A percentile compares a stretch with the other conserved stretches of the same genome.
Conservation (phyloP, 805 yeast species). For the Wickerhamiella brachini region DNA sequence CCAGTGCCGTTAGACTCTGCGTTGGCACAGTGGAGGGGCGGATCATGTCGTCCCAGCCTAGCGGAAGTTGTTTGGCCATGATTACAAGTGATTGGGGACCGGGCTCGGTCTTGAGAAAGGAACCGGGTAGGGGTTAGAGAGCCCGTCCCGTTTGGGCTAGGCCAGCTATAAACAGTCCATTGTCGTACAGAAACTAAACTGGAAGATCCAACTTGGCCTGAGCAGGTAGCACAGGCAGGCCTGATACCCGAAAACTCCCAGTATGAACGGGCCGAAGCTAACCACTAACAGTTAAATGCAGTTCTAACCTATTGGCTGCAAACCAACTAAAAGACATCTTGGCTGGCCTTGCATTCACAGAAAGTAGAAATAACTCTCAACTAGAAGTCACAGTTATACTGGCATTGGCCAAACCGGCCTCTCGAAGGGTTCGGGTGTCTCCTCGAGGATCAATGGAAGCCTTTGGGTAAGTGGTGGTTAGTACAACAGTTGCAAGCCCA, state of each 20-base stretch:
- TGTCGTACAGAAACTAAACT: too few relatives aligned
- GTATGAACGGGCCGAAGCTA: too few relatives aligned
- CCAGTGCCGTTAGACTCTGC: not conserved
- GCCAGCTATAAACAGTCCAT: too few relatives aligned
- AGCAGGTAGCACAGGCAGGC: too few relatives aligned
- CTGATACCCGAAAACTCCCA: too few relatives aligned
- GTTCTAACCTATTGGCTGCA: too few relatives aligned
- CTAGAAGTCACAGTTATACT: conserved; percentile 17
- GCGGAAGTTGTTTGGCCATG: conserved; percentile 4
- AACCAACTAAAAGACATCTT: too few relatives aligned
- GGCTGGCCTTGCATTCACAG: too few relatives aligned
- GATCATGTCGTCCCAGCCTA: conserved; percentile 21
- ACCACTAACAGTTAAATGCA: too few relatives aligned
- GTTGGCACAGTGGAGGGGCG: conserved; percentile 9
- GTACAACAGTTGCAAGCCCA: conserved; percentile 15
- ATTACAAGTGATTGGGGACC: not conserved
- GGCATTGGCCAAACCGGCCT: conserved; percentile 23
- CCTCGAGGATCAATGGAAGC: conserved; percentile 14
- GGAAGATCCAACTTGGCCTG: too few relatives aligned
- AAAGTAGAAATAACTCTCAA: too few relatives aligned
- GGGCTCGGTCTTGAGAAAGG: not conserved
- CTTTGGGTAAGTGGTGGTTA: conserved; percentile 24
- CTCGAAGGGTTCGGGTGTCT: conserved; percentile 18
- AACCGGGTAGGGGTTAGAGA: too few relatives aligned
- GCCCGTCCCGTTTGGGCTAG: not conserved